These are phyloP conservation scores for Amanita rubescens DNA, from an alignment of 768 basidiomycete species.

Conservation along the genomic window DNA sequence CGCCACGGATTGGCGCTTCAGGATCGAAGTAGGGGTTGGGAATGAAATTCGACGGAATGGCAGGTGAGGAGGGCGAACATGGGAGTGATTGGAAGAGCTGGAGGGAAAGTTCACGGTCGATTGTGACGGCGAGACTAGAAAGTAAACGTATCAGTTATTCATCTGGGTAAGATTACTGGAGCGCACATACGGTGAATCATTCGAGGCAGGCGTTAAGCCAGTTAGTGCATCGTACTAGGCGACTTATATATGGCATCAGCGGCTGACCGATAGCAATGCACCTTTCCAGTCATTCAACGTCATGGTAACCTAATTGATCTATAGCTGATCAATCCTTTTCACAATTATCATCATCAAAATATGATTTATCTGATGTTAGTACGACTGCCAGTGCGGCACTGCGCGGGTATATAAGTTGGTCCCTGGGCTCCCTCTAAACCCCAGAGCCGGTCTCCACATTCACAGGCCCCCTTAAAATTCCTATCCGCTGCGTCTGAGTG, in stretches of 20 bases:
- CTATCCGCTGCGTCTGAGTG: too few relatives aligned
- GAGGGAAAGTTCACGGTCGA: neutral
- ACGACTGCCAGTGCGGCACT: too few relatives aligned
- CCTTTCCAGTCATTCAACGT: too few relatives aligned
- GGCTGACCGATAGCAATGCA: neutral
- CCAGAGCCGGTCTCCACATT: too few relatives aligned
- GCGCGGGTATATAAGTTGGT: too few relatives aligned
- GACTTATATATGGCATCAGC: neutral
- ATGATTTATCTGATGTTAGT: too few relatives aligned
- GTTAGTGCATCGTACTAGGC: too few relatives aligned
- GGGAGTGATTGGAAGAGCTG: neutral
- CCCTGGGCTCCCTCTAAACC: too few relatives aligned
- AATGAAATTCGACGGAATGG: constrained; percentile 62
- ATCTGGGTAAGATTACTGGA: neutral
- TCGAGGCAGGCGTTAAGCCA: neutral
- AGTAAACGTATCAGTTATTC: neutral
- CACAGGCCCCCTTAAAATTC: too few relatives aligned
- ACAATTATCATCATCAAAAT: too few relatives aligned
- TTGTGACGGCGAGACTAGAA: neutral
- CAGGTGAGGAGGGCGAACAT: constrained; percentile 38
- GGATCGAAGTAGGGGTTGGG: constrained; percentile 41
- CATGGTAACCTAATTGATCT: too few relatives aligned
- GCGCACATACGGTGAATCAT: neutral
- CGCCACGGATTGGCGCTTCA: constrained; percentile 56
- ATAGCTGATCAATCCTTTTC: too few relatives aligned